Percentiles rank a stretch among this genome's conserved stretches.
Evolutionary conservation across 208 protist species (phyloP).

Genomic region (Phytomonas sp.): DNA sequence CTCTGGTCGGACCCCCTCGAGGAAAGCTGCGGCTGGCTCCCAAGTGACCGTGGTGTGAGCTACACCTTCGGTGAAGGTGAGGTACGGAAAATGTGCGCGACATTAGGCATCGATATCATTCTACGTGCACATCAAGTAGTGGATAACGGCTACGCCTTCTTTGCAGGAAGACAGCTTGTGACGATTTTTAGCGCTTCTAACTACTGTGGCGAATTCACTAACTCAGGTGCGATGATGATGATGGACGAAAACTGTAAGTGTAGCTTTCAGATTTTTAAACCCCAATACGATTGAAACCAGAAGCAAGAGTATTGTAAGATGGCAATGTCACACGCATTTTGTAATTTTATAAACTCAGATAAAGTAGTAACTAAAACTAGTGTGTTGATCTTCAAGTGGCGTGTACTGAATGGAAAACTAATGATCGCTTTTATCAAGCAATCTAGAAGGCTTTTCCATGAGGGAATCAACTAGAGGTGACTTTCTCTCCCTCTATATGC

Average conservation of each 20-base stretch:
- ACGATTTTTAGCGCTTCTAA: conserved; percentile 99
- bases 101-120: conserved; percentile 97
- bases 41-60: conserved; percentile 97
- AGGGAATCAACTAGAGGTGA: background rate
- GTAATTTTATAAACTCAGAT: background rate
- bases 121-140: conserved; percentile 98
- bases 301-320: background rate
- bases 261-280: conserved; percentile 95
- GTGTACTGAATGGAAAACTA: background rate
- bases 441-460: background rate
- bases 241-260: conserved; percentile 95
- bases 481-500: too few relatives aligned
- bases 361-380: background rate
- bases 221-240: conserved; percentile 97
- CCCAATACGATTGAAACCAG: conserved; percentile 23
- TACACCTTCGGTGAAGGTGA: conserved; percentile 97
- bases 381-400: background rate
- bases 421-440: background rate
- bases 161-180: conserved; percentile 96
- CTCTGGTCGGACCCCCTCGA: conserved; percentile 98
- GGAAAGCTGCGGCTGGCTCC: conserved; percentile 47
- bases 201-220: conserved; percentile 99
- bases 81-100: conserved; percentile 91
- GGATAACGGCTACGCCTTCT: conserved; percentile 98
- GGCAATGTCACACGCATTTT: background rate